phyloP scores from a whole-genome alignment of 208 protist species.

The Crithidia brevicula region DNA sequence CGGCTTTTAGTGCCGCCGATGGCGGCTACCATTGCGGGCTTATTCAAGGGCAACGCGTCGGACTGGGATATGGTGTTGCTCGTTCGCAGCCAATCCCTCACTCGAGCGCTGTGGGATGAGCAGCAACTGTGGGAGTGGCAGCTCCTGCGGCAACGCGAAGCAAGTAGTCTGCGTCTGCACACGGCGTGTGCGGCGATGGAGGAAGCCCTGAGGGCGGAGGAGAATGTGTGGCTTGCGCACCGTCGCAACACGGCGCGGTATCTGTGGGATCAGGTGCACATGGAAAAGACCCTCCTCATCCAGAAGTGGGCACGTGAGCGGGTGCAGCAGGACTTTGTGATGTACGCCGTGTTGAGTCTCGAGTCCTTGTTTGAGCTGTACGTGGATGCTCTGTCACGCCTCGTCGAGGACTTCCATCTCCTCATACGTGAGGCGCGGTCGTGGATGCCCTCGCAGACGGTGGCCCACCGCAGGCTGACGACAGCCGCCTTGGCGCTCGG shows the following conservation, averaged over 20 bases:
- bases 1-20: constrained; percentile 7
- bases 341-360: background rate
- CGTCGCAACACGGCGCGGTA: constrained; percentile 6
- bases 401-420: background rate
- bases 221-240: constrained; percentile 8
- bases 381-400: background rate
- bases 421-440: constrained; percentile 2
- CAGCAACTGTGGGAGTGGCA: background rate
- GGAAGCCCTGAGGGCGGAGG: background rate
- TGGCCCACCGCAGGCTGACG: background rate
- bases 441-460: background rate
- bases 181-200: background rate
- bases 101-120: background rate
- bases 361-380: constrained; percentile 4
- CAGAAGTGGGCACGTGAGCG: background rate
- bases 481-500: constrained; percentile 7
- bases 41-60: background rate
- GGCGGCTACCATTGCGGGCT: background rate
- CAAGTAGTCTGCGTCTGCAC: background rate
- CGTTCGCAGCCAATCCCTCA: constrained; percentile 10
- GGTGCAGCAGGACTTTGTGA: background rate
- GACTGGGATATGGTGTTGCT: constrained; percentile 20
- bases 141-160: background rate
- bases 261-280: constrained; percentile 6
- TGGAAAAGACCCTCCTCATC: constrained; percentile 2